These are phyloP conservation scores for Claviceps sorghi DNA, from an alignment of 2,329 filamentous ascomycete genomes.

Conservation along the genomic window DNA sequence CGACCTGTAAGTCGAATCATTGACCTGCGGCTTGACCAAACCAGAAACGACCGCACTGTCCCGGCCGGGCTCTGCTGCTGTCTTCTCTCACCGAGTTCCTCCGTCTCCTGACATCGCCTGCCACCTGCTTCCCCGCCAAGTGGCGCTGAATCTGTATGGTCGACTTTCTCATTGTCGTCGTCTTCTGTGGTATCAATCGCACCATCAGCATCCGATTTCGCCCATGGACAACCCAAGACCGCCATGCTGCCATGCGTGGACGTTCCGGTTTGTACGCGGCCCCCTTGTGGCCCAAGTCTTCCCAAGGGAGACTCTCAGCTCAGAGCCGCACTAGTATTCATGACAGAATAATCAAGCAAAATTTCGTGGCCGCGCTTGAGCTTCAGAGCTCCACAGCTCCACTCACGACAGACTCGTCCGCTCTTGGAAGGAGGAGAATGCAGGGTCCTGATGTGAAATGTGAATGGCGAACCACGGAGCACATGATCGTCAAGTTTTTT, in stretches of 20 bases:
- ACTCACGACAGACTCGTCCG: background rate
- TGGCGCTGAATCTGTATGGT: no score
- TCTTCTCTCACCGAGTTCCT: no score
- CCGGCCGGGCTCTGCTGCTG: no score
- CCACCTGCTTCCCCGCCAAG: no score
- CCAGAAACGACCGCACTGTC: background rate
- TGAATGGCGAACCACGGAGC: background rate
- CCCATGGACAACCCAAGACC: background rate
- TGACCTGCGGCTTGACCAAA: background rate
- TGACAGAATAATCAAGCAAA: background rate
- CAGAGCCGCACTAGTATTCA: background rate
- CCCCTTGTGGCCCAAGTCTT: background rate
- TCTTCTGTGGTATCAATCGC: background rate
- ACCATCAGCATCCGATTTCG: background rate
- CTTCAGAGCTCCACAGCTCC: background rate
- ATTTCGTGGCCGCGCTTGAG: background rate
- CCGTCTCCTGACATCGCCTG: no score
- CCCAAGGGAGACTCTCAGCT: background rate
- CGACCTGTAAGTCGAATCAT: background rate
- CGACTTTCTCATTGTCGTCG: background rate
- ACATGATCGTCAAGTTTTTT: background rate
- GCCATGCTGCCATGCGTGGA: background rate
- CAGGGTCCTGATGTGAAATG: background rate
- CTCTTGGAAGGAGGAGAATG: background rate
- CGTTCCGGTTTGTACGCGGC: background rate